phyloP scores from a whole-genome alignment of 78 protist species.

The Dictyostelium purpureum region DNA sequence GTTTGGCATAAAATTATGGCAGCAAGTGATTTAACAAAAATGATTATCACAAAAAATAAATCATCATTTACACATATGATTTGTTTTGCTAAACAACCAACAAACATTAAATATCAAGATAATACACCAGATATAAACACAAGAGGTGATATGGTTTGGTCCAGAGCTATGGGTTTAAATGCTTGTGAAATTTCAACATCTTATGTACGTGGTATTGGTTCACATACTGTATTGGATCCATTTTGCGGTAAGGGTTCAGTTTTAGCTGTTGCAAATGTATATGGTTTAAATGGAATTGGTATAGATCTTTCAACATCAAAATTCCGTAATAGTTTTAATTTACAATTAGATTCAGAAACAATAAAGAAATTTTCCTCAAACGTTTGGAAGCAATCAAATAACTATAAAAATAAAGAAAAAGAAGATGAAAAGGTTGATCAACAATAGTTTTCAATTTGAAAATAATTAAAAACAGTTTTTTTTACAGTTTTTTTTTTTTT shows the following conservation, averaged over 20 bases:
- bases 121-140: slow-evolving; percentile 33
- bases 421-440: background rate
- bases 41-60: slow-evolving; percentile 3
- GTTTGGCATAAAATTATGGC: slow-evolving; percentile 56
- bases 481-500: too few species aligned
- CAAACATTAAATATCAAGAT: background rate
- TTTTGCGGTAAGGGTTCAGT: slow-evolving; percentile 71
- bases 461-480: too few species aligned
- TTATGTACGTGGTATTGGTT: background rate
- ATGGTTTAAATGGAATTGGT: slow-evolving; percentile 51
- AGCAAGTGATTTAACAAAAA: background rate
- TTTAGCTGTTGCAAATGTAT: slow-evolving; percentile 21
- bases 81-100: slow-evolving; percentile 43
- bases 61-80: slow-evolving; percentile 57
- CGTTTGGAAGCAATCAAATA: slow-evolving; percentile 17
- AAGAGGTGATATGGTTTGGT: slow-evolving; percentile 56
- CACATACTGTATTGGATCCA: slow-evolving; percentile 2
- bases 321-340: background rate
- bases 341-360: background rate
- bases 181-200: slow-evolving; percentile 26
- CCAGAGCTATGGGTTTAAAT: slow-evolving; percentile 61
- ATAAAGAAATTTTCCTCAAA: background rate
- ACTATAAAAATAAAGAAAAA: background rate
- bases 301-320: slow-evolving; percentile 46
- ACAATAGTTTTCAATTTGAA: too few species aligned